Percentiles rank a stretch among this genome's conserved stretches.
Evolutionary conservation across 345 rosid genomes (phyloP).

Genomic region (Lenwebbia sp.): DNA sequence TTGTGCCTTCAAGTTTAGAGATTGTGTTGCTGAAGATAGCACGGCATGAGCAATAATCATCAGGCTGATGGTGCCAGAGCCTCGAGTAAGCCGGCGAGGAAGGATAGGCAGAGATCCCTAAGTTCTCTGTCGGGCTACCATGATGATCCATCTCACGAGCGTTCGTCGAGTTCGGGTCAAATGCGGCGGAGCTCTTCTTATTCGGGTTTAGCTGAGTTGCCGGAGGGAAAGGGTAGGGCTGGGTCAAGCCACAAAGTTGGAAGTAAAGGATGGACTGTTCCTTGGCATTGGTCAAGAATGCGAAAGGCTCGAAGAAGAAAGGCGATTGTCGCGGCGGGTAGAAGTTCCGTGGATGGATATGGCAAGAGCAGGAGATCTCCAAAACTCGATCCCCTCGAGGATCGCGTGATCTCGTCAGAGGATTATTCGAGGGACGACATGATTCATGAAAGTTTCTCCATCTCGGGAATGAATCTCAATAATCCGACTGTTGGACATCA

Average conservation of each 20-base stretch:
- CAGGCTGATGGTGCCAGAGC: background rate
- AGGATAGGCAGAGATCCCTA: background rate
- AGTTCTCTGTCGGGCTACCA: slow-evolving; percentile 1
- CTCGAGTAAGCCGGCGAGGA: background rate
- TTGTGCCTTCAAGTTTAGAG: background rate
- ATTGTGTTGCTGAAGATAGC: background rate
- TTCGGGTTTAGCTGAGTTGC: background rate
- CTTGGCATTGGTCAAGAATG: slow-evolving; percentile 17
- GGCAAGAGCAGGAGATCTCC: background rate
- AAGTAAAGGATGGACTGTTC: slow-evolving; percentile 5
- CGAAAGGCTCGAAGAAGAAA: slow-evolving; percentile 2
- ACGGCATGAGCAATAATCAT: background rate
- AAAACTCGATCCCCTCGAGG: background rate
- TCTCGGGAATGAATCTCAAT: background rate
- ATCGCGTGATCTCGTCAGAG: background rate
- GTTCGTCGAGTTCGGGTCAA: background rate
- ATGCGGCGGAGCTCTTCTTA: slow-evolving; percentile 1
- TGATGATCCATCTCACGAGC: background rate
- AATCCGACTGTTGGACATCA: background rate
- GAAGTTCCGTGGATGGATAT: background rate
- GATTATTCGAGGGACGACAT: background rate
- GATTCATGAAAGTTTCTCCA: background rate
- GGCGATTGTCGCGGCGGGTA: background rate
- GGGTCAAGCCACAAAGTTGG: background rate
- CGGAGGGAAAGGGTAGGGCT: background rate